These are phyloP conservation scores for Penicillium sumatraense DNA, from an alignment of 2,329 filamentous ascomycete species.

Conservation along the genomic window DNA sequence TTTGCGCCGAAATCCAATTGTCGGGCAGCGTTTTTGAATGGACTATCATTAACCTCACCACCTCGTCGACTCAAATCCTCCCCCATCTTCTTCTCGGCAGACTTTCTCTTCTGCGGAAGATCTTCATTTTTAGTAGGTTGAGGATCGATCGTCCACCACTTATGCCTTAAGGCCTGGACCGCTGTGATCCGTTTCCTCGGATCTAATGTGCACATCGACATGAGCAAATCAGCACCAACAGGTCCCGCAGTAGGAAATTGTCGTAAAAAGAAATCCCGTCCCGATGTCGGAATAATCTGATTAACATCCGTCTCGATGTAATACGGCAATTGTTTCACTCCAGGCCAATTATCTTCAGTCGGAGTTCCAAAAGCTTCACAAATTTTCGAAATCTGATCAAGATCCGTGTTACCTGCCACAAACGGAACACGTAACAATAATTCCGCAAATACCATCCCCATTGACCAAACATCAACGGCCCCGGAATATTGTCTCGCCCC, in stretches of 20 bases:
- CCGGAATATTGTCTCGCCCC: slow-evolving; percentile 87
- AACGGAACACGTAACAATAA: slow-evolving; percentile 82
- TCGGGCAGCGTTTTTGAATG: slow-evolving; percentile 74
- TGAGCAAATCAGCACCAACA: slow-evolving; percentile 84
- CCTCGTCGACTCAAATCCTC: slow-evolving; percentile 80
- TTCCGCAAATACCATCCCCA: slow-evolving; percentile 91
- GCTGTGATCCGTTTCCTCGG: slow-evolving; percentile 84
- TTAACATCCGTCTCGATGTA: slow-evolving; percentile 72
- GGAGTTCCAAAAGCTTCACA: slow-evolving; percentile 86
- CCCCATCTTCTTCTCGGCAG: slow-evolving; percentile 74
- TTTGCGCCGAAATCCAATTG: slow-evolving; percentile 79
- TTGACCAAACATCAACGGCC: slow-evolving; percentile 91
- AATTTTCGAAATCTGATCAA: slow-evolving; percentile 84
- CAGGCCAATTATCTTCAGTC: slow-evolving; percentile 93
- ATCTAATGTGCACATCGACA: slow-evolving; percentile 82
- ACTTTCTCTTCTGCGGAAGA: slow-evolving; percentile 70
- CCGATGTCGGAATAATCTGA: slow-evolving; percentile 62
- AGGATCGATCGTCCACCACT: slow-evolving; percentile 85
- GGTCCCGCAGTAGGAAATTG: slow-evolving; percentile 80
- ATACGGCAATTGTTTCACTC: slow-evolving; percentile 77
- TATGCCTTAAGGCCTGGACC: slow-evolving; percentile 75
- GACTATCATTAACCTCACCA: slow-evolving; percentile 70
- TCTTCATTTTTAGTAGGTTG: slow-evolving; percentile 81
- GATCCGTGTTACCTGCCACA: slow-evolving; percentile 80
- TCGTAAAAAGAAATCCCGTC: slow-evolving; percentile 72